Evolutionary conservation across 192 early-diverging fungal genomes (phyloP), one percentile per base, ranked within the genome.

Genomic region (Coemansia sp.): DNA sequence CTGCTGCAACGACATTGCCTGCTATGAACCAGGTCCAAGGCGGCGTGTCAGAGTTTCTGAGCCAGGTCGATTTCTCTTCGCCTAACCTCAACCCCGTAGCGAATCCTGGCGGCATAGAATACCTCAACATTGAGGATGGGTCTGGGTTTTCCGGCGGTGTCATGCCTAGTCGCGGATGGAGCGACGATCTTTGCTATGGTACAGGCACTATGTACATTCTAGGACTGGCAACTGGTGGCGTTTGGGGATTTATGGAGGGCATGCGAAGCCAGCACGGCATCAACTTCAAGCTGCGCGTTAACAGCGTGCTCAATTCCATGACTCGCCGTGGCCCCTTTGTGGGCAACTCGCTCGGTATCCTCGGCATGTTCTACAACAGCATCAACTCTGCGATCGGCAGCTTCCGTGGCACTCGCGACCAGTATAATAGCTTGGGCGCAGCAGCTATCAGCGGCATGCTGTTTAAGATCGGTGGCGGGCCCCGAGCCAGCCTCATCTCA

Each of bases 311-410:
- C 55, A 93, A 93, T 83, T 84, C 87, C 26, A 88, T 90, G 74
- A 93, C 92, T 9, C 86, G 92, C 45, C 88, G 92, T 58, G 92
- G 92, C n/a, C 92, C 92, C 20, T 91, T 89, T 63, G 70, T 93
- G 53, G 92, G 87, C 70, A 93, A 93, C 84, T 90, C 92, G 28
- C 76, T 88, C 34, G 92, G 90, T 70, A 83, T 93, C 20, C 71
- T 93, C 62, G 91, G 87, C n/a, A 87, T 93, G 89, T 79, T 90
- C 62, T 93, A 93, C 82, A 93, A 91, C 70, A 85, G 83, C 60
- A 83, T 88, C 58, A 91, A 88, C 77, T 85, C 87, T 33, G 73
- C 76, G 59, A 88, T 93, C 62, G 85, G 86, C 64, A 71, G 63
- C 50, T 77, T 82, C 39, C 85, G 89, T 59, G 89, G 89, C 37